Conservation (phyloP, 1,139 yeast species). For the Blastobotrys arbuscula region DNA sequence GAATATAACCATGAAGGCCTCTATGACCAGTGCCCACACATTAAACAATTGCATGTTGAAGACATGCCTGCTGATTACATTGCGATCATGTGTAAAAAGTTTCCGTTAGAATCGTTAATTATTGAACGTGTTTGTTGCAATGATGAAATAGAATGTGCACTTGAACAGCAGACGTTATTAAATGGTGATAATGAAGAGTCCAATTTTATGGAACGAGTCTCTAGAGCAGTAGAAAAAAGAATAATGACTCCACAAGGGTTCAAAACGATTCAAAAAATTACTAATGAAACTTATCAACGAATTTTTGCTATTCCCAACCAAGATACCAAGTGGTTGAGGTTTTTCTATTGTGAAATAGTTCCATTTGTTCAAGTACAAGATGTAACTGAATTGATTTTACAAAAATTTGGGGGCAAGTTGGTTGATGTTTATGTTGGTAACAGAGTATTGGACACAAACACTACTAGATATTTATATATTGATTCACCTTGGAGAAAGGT, state of each 20-base stretch:
- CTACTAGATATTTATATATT: background rate
- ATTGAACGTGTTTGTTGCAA: slow-evolving; percentile 3
- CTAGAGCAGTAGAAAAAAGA: background rate
- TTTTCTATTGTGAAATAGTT: slow-evolving; percentile 6
- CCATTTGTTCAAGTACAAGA: slow-evolving; percentile 7
- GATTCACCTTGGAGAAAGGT: slow-evolving; percentile 4
- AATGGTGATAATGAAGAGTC: too few species aligned
- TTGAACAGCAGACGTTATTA: too few species aligned
- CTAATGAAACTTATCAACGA: background rate
- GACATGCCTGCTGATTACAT: slow-evolving; percentile 7
- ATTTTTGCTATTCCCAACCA: background rate
- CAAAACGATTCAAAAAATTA: background rate
- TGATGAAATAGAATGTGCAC: background rate
- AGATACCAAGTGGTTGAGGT: background rate
- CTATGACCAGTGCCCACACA: slow-evolving; percentile 1
- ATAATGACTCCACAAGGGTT: background rate
- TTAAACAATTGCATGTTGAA: slow-evolving; percentile 9
- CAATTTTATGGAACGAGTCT: too few species aligned
- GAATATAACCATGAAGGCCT: slow-evolving; percentile 3
- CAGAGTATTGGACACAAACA: background rate
- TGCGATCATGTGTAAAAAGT: slow-evolving; percentile 7
- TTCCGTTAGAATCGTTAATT: slow-evolving; percentile 8
- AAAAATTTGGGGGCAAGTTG: background rate
- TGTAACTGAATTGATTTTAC: slow-evolving; percentile 1
- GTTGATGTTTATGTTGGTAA: slow-evolving; percentile 3